A percentile compares a stretch with the other conserved stretches of the same genome.
Evolutionary conservation across 805 yeast genomes (phyloP).

Genomic region (Danielia reshetovae): DNA sequence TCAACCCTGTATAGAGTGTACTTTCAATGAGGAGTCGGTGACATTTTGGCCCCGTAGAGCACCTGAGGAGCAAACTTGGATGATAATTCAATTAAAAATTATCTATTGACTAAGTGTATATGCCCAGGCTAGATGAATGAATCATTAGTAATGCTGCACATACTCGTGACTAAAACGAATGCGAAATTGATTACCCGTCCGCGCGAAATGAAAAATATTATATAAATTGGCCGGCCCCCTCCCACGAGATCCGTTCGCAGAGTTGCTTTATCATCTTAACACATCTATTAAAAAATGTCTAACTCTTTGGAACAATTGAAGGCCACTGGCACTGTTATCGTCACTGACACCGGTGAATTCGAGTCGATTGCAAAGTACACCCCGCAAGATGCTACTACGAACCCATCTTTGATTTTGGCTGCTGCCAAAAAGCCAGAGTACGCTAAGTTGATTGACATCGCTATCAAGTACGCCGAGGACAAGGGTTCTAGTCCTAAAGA

Average conservation of each 20-base stretch:
- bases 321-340: slow-evolving; percentile 93
- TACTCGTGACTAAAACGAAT: slow-evolving; percentile 3
- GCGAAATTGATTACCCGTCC: slow-evolving; percentile 5
- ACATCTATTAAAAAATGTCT: slow-evolving; percentile 20
- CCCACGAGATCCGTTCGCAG: no score
- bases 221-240: neutral
- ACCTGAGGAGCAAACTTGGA: no score
- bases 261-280: no score
- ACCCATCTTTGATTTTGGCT: slow-evolving; percentile 95
- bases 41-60: no score
- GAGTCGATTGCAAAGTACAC: slow-evolving; percentile 96
- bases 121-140: no score
- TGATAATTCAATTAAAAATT: no score
- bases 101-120: no score
- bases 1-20: no score
- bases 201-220: neutral
- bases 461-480: slow-evolving; percentile 81
- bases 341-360: slow-evolving; percentile 98
- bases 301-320: slow-evolving; percentile 89
- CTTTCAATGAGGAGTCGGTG: no score
- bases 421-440: slow-evolving; percentile 90
- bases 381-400: slow-evolving; percentile 99
- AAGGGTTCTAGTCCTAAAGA: slow-evolving; percentile 55
- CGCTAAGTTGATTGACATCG: slow-evolving; percentile 84
- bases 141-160: slow-evolving; percentile 2